phyloP scores from a whole-genome alignment of 495 filamentous ascomycete species.

The Tuber aestivum region DNA sequence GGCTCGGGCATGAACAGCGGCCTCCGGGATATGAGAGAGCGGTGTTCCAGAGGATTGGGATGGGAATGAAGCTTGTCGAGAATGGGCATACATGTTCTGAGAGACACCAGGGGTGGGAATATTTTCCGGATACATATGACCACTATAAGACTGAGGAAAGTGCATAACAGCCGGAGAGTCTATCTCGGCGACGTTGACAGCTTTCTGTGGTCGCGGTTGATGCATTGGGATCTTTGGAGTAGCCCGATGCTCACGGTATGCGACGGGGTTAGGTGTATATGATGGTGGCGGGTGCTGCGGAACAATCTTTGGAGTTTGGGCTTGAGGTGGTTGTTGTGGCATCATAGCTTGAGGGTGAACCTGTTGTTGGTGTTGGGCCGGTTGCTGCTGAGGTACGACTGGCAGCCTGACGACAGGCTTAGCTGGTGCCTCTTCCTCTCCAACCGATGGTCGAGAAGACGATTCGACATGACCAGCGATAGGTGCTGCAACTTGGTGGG shows the following conservation, averaged over 20 bases:
- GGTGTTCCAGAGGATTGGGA: conserved; percentile 80
- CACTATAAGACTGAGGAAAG: conserved; percentile 49
- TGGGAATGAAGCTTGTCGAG: conserved; percentile 65
- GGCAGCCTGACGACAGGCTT: conserved; percentile 85
- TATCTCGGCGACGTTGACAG: conserved; percentile 89
- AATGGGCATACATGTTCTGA: conserved; percentile 59
- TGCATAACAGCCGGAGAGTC: conserved; percentile 71
- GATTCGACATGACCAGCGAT: conserved; percentile 33
- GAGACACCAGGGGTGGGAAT: conserved; percentile 42
- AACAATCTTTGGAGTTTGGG: conserved; percentile 48
- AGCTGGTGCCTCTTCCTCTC: conserved; percentile 48
- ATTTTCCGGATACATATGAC: conserved; percentile 39
- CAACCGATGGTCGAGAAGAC: conserved; percentile 64
- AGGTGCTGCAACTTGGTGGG: conserved; percentile 10
- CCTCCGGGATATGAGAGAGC: conserved; percentile 88
- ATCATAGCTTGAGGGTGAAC: conserved; percentile 45
- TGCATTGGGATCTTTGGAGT: conserved; percentile 75
- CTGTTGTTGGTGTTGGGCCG: conserved; percentile 15
- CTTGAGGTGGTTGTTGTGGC: conserved; percentile 49
- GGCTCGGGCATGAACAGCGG: conserved; percentile 82
- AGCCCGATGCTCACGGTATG: conserved; percentile 70
- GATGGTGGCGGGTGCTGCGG: conserved; percentile 41
- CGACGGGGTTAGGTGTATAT: conserved; percentile 41
- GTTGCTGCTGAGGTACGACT: conserved; percentile 28
- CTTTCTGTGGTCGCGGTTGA: conserved; percentile 90